Evolutionary conservation across 768 basidiomycete species (phyloP).

Genomic region (Trametes meyenii): DNA sequence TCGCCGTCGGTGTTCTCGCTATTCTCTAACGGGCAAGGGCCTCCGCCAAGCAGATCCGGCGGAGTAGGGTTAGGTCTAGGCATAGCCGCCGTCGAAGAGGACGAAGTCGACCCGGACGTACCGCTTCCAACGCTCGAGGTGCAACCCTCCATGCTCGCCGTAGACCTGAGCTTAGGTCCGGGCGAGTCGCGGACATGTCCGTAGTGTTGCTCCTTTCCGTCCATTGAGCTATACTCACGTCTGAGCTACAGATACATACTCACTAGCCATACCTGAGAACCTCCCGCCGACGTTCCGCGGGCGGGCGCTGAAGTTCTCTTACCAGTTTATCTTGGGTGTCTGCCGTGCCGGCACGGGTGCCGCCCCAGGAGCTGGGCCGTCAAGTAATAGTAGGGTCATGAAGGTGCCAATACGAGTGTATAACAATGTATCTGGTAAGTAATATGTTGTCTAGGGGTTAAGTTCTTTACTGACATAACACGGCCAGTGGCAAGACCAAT

Average conservation of each 20-base stretch:
- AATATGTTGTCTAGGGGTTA: neutral
- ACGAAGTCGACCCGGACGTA: constrained; percentile 59
- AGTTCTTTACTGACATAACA: neutral
- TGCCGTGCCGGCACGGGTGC: constrained; percentile 55
- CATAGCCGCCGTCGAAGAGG: constrained; percentile 30
- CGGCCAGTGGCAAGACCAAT: constrained; percentile 51
- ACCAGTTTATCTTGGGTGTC: constrained; percentile 87
- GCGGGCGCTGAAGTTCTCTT: constrained; percentile 80
- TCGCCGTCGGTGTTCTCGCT: constrained; percentile 28
- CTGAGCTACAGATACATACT: constrained; percentile 69
- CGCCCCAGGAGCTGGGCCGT: constrained; percentile 37
- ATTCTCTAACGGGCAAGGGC: constrained; percentile 17
- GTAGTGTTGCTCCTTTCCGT: constrained; percentile 34
- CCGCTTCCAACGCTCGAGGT: constrained; percentile 86
- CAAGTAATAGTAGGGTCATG: constrained; percentile 75
- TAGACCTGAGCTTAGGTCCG: constrained; percentile 81
- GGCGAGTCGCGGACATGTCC: constrained; percentile 84
- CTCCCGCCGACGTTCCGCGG: constrained; percentile 93
- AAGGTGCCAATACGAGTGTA: constrained; percentile 91
- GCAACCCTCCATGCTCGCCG: constrained; percentile 84
- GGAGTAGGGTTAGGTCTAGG: constrained; percentile 39
- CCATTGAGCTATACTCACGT: neutral
- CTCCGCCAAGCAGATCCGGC: constrained; percentile 13
- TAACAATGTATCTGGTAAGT: constrained; percentile 79
- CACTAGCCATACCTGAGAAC: constrained; percentile 69